Conservation (phyloP, 495 filamentous ascomycete species). For the Cenococcum geophilum region DNA sequence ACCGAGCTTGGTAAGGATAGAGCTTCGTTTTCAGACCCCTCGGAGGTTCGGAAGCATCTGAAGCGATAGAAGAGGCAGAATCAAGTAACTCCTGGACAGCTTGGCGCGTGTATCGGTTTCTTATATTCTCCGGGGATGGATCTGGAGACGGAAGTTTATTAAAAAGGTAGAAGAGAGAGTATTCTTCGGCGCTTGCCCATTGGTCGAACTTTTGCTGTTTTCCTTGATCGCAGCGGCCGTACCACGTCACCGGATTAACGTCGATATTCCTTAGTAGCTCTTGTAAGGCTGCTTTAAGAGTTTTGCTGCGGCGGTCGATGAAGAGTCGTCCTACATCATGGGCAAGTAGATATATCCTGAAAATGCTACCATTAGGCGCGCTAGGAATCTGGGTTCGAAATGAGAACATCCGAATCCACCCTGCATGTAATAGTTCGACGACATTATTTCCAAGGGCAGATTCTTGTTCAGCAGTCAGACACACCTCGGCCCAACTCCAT, state of each 20-base stretch:
- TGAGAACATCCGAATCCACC: constrained; percentile 24
- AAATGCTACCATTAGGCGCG: neutral
- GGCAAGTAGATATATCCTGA: constrained; percentile 25
- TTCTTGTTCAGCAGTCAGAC: constrained; percentile 12
- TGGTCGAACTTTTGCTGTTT: constrained; percentile 30
- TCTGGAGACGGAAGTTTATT: constrained; percentile 73
- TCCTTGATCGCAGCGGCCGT: constrained; percentile 5
- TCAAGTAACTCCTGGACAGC: constrained; percentile 60
- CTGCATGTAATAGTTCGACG: constrained; percentile 13
- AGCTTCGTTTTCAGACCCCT: constrained; percentile 59
- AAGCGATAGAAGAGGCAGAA: constrained; percentile 41
- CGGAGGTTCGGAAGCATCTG: constrained; percentile 9
- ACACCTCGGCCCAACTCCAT: constrained; percentile 13
- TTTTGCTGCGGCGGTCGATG: constrained; percentile 19
- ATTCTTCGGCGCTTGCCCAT: constrained; percentile 42
- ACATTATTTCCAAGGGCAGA: constrained; percentile 14
- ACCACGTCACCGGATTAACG: constrained; percentile 23
- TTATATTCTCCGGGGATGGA: constrained; percentile 49
- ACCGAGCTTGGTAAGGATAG: constrained; percentile 74
- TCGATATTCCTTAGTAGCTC: constrained; percentile 22
- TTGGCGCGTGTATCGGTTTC: constrained; percentile 50
- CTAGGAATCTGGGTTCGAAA: neutral
- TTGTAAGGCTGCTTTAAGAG: constrained; percentile 15
- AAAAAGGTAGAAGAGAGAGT: constrained; percentile 76
- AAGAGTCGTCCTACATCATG: constrained; percentile 19